These are phyloP conservation scores for Candida berthetii DNA, from an alignment of 805 yeast genomes.

Conservation along the genomic window DNA sequence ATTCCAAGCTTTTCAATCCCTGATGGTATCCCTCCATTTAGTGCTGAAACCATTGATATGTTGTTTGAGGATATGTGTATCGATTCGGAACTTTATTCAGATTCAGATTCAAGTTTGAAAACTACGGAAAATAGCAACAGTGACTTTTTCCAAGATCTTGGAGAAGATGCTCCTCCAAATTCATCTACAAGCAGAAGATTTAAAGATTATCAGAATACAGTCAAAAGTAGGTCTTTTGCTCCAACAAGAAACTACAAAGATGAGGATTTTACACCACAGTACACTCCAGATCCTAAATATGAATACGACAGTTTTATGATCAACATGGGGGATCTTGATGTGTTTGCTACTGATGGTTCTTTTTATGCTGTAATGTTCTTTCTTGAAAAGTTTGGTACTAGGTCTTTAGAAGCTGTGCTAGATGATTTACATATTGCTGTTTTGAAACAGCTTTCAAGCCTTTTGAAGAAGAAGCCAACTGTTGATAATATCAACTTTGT, in stretches of 20 bases:
- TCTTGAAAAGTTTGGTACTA: constrained; percentile 25
- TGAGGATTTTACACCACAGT: constrained; percentile 12
- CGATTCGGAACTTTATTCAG: constrained; percentile 1
- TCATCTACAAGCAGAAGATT: background rate
- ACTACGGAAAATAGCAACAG: background rate
- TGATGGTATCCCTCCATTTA: constrained; percentile 53
- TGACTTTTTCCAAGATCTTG: constrained; percentile 16
- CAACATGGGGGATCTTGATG: constrained; percentile 45
- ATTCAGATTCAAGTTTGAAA: background rate
- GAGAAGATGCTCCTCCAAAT: constrained; percentile 2
- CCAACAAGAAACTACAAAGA: constrained; percentile 10
- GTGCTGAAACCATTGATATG: constrained; percentile 37
- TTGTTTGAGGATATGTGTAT: constrained; percentile 14
- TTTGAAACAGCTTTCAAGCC: constrained; percentile 33
- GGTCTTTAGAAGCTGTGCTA: constrained; percentile 41
- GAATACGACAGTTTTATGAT: constrained; percentile 51
- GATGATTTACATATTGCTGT: constrained; percentile 63
- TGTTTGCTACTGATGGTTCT: constrained; percentile 39
- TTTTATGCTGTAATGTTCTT: constrained; percentile 32
- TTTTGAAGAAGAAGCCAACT: constrained; percentile 25
- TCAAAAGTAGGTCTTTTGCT: constrained; percentile 11
- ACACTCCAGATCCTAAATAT: constrained; percentile 29
- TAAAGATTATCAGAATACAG: constrained; percentile 7
- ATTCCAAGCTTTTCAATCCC: constrained; percentile 61
- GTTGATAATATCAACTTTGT: constrained; percentile 40